Conservation (phyloP, 768 basidiomycete species). For the Xerocomus potaroensis region DNA sequence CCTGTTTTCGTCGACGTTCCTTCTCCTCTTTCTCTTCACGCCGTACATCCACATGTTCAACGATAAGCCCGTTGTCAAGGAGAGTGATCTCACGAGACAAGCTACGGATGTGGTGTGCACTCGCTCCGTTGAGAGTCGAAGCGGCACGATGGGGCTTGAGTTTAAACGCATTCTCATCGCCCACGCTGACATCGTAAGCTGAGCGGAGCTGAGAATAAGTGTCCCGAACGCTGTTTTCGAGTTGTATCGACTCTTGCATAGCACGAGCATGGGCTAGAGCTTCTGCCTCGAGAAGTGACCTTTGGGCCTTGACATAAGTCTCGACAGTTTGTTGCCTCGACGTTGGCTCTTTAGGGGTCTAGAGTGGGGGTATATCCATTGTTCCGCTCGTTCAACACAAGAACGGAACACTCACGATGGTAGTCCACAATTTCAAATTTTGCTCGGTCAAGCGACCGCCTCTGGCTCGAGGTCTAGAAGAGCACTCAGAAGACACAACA, state of each 20-base stretch:
- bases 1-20: constrained; percentile 66
- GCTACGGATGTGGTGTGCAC: constrained; percentile 39
- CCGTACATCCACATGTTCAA: constrained; percentile 81
- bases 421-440: constrained; percentile 78
- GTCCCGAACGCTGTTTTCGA: constrained; percentile 77
- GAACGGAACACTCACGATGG: constrained; percentile 50
- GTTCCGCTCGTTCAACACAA: not conserved
- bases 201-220: constrained; percentile 78
- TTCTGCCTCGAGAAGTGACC: constrained; percentile 77
- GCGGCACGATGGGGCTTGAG: constrained; percentile 57
- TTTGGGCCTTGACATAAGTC: constrained; percentile 78
- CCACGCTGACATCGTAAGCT: constrained; percentile 57
- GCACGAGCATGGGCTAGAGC: constrained; percentile 73
- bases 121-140: constrained; percentile 29
- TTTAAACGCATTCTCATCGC: constrained; percentile 60
- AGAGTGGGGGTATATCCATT: constrained; percentile 6
- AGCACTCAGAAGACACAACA: constrained; percentile 45
- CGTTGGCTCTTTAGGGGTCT: constrained; percentile 91
- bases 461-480: constrained; percentile 53
- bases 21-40: constrained; percentile 74
- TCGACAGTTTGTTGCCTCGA: constrained; percentile 81
- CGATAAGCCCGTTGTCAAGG: constrained; percentile 84
- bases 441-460: constrained; percentile 72
- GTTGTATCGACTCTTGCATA: constrained; percentile 68
- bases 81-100: constrained; percentile 73